Percentiles rank a stretch among this genome's conserved stretches.
phyloP scores from a whole-genome alignment of 192 early-diverging fungal genomes.

The Anaeromyces robustus region DNA sequence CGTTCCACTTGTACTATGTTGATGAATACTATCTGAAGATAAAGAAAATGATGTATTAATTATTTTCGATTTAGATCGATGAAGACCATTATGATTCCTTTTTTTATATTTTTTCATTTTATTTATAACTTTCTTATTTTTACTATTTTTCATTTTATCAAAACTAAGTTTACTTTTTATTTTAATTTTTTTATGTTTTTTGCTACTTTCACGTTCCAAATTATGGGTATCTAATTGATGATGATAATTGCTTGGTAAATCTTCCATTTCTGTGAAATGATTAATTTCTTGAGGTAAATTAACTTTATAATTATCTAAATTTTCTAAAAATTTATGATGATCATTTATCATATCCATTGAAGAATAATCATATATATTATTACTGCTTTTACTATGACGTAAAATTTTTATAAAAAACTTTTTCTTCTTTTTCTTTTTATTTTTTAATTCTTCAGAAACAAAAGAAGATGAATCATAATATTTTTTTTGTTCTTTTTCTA shows the following conservation, averaged over 20 bases:
- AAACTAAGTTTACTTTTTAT: background rate
- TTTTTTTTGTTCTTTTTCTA: background rate
- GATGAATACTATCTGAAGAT: background rate
- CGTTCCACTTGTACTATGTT: background rate
- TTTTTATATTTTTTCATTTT: background rate
- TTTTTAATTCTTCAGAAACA: background rate
- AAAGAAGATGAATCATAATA: background rate
- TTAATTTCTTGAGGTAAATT: no score
- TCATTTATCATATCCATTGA: no score
- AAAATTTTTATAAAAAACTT: background rate
- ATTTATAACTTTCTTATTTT: background rate
- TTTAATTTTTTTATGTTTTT: background rate
- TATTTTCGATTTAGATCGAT: background rate
- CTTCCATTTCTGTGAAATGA: no score
- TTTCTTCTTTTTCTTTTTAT: background rate
- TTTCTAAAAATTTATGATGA: no score
- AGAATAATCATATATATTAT: no score
- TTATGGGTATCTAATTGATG: background rate
- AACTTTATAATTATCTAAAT: no score
- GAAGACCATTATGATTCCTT: background rate
- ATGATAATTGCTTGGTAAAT: no score
- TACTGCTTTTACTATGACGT: background rate
- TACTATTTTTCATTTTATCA: background rate
- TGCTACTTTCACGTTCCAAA: no score
- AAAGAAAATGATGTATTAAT: background rate